These are phyloP conservation scores for Gossypium bickii DNA, from an alignment of 345 rosid genomes.

Conservation along the genomic window DNA sequence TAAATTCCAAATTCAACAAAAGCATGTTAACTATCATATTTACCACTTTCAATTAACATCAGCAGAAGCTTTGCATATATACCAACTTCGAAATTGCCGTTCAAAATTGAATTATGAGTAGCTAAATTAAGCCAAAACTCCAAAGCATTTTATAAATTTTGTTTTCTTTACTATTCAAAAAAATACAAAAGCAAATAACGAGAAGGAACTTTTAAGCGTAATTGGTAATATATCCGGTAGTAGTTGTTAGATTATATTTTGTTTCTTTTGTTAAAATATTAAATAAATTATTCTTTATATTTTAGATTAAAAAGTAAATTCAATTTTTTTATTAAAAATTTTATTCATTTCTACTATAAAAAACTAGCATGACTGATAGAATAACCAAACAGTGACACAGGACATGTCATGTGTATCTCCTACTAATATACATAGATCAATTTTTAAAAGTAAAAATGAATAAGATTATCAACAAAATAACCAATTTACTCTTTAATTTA, in stretches of 20 bases:
- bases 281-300: no score
- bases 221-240: neutral
- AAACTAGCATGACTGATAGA: rapidly evolving
- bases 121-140: neutral
- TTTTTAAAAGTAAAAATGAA: no score
- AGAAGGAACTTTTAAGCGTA: neutral
- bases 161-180: no score
- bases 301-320: no score
- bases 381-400: rapidly evolving
- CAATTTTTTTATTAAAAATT: rapidly evolving
- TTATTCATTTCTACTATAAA: rapidly evolving
- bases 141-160: no score
- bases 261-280: no score
- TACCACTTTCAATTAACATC: neutral
- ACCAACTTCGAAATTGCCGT: neutral
- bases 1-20: no score
- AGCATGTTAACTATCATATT: neutral
- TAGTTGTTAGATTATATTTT: no score
- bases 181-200: neutral
- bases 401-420: no score
- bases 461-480: no score
- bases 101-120: neutral
- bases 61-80: neutral
- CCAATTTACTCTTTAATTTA: no score
- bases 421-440: no score